Evolutionary conservation across 2,329 filamentous ascomycete genomes (phyloP).

Genomic region (Chalaropsis ovoidea): DNA sequence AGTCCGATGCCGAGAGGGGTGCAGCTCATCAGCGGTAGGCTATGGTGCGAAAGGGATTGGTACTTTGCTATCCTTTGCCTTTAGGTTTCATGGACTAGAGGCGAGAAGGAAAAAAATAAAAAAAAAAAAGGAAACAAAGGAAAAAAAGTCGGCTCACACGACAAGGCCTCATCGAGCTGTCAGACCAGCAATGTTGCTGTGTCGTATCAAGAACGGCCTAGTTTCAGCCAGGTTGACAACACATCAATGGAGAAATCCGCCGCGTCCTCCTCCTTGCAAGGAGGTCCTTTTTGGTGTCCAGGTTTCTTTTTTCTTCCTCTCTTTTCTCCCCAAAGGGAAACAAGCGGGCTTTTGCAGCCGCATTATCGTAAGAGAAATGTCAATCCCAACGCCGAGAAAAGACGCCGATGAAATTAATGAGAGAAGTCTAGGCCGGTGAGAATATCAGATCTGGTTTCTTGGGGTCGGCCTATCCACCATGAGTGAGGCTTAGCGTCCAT

Average conservation of each 20-base stretch:
- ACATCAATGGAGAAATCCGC: slow-evolving; percentile 11
- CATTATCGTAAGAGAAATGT: background rate
- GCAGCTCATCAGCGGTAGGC: background rate
- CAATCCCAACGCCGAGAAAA: background rate
- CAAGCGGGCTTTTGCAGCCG: slow-evolving; percentile 13
- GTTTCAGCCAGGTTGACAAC: slow-evolving; percentile 13
- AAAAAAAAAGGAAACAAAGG: background rate
- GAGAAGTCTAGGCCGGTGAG: background rate
- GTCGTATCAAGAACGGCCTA: slow-evolving; percentile 2
- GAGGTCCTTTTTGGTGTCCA: background rate
- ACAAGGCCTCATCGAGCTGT: background rate
- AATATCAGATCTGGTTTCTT: background rate
- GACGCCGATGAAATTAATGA: background rate
- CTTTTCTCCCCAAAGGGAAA: background rate
- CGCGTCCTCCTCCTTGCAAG: background rate
- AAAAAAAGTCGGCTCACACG: background rate
- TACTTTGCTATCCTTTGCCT: background rate
- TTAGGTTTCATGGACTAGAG: background rate
- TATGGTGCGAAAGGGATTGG: background rate
- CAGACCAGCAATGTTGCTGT: background rate
- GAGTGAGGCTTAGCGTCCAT: background rate
- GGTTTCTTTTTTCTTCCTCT: background rate
- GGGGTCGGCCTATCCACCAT: too few species aligned
- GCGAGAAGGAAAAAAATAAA: background rate
- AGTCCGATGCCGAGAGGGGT: background rate